Conservation (phyloP, 1,284 basidiomycete species). For the Ustilago shanxiensis region DNA sequence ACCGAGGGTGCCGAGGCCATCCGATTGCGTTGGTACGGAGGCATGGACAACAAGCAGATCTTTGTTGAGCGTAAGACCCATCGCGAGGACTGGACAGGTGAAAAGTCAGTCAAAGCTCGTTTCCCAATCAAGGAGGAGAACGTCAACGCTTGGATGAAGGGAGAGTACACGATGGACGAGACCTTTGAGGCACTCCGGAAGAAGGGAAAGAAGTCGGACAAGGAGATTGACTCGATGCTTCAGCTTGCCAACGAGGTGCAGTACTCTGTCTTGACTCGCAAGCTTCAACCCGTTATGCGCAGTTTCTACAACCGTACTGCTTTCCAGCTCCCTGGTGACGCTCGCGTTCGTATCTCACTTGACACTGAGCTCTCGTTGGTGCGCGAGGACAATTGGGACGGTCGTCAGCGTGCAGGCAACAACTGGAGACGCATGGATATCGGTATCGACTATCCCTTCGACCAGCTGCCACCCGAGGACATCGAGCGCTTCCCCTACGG, state of each 20-base stretch:
- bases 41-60: constrained; percentile 80
- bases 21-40: constrained; percentile 98
- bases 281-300: constrained; percentile 85
- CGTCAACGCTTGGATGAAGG: constrained; percentile 89
- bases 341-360: constrained; percentile 95
- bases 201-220: constrained; percentile 93
- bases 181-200: constrained; percentile 90
- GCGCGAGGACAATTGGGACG: constrained; percentile 98
- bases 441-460: constrained; percentile 91
- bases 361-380: constrained; percentile 95
- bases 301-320: constrained; percentile 99
- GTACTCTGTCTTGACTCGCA: constrained; percentile 87
- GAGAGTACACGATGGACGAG: constrained; percentile 92
- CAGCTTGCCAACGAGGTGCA: constrained; percentile 97
- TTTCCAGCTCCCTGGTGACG: constrained; percentile 98
- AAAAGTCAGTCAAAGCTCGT: constrained; percentile 98
- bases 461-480: constrained; percentile 81
- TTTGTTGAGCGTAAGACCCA: constrained; percentile 99
- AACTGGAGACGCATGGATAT: constrained; percentile 97
- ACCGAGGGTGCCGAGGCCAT: constrained; percentile 98
- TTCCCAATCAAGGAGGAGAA: constrained; percentile 96
- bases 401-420: constrained; percentile 78
- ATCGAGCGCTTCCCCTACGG: constrained; percentile 91
- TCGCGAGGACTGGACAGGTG: constrained; percentile 98
- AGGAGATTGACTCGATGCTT: constrained; percentile 93